Evolutionary conservation across 352 stramenopile species (phyloP).

Genomic region (Thalassiosira hispida): DNA sequence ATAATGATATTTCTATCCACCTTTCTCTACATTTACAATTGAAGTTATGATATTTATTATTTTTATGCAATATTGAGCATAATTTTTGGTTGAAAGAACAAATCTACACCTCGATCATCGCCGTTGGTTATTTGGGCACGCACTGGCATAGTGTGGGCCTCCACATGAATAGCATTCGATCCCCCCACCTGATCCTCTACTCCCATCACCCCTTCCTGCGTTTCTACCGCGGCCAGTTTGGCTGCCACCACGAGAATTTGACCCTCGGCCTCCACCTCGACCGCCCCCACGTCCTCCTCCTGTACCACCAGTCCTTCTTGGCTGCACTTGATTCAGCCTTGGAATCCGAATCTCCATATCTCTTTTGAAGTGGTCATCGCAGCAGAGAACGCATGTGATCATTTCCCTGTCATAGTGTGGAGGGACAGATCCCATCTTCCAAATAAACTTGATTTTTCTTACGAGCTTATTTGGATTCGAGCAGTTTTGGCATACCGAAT

Average conservation of each 20-base stretch:
- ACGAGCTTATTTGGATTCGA: conserved; percentile 55
- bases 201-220: conserved; percentile 4
- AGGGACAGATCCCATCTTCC: conserved; percentile 75
- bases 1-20: too few relatives aligned
- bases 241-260: conserved; percentile 6
- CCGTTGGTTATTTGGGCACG: conserved; percentile 28
- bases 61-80: neutral
- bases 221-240: conserved; percentile 7
- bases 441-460: conserved; percentile 76
- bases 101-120: neutral
- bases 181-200: conserved; percentile 20
- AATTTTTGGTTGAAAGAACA: neutral
- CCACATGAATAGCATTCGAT: conserved; percentile 43
- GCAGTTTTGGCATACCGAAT: conserved; percentile 65
- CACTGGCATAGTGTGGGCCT: conserved; percentile 45
- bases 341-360: conserved; percentile 78
- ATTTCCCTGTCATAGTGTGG: conserved; percentile 66
- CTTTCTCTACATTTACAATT: too few relatives aligned
- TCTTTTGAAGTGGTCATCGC: conserved; percentile 70
- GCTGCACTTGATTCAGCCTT: conserved; percentile 65
- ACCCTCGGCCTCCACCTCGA: neutral
- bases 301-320: conserved; percentile 23
- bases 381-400: conserved; percentile 77
- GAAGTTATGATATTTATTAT: neutral
- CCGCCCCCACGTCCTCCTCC: conserved; percentile 23